Conservation (phyloP, 441 rosid genomes). For the Macaranga tanarius region DNA sequence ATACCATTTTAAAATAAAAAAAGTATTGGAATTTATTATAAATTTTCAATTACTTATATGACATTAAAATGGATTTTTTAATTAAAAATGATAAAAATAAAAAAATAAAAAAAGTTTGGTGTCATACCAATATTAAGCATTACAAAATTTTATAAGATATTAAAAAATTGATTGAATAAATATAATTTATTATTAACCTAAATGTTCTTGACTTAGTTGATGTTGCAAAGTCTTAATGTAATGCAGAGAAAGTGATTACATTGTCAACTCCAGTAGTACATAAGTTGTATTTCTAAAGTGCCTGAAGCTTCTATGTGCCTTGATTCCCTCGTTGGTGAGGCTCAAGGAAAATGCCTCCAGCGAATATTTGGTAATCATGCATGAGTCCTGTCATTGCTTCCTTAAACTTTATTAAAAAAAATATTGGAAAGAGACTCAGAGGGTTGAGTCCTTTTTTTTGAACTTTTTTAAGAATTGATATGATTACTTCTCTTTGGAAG, state of each 20-base stretch:
- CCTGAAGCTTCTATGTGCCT: background rate
- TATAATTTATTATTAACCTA: no score
- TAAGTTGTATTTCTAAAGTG: background rate
- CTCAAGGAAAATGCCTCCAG: background rate
- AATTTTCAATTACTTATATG: no score
- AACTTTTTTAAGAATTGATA: background rate
- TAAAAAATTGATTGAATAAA: no score
- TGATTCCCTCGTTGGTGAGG: background rate
- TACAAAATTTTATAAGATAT: no score
- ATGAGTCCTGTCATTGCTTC: background rate
- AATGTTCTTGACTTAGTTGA: background rate
- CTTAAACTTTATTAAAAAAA: background rate
- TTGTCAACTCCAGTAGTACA: background rate
- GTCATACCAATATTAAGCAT: no score
- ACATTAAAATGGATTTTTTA: no score
- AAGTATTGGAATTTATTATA: no score
- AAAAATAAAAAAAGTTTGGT: no score
- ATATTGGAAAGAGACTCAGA: background rate
- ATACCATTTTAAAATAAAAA: no score
- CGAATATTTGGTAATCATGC: background rate
- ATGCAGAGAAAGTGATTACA: background rate
- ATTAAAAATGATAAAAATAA: no score
- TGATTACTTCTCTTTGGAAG: background rate
- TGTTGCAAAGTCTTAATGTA: background rate
- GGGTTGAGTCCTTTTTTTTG: no score